Conservation (phyloP, 371 early-diverging fungal genomes). For the Mucor irregularis region DNA sequence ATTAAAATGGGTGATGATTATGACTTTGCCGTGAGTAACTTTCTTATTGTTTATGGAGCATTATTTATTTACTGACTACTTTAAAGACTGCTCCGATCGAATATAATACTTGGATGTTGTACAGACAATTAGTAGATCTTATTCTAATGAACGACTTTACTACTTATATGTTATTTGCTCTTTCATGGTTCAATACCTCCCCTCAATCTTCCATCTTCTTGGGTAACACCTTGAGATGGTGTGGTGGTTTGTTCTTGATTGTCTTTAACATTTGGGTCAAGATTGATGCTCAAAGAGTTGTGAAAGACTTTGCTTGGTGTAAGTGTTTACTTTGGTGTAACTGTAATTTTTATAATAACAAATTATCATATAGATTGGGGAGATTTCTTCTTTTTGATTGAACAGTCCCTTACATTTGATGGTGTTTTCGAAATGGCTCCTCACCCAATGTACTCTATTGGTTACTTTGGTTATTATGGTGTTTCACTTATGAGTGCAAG, state of each 20-base stretch:
- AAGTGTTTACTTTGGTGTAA: conserved; percentile 34
- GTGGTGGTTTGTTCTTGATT: conserved; percentile 78
- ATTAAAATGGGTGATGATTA: conserved; percentile 89
- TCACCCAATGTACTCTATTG: conserved; percentile 98
- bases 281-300: conserved; percentile 93
- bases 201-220: conserved; percentile 51
- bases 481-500: conserved; percentile 81
- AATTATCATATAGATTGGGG: conserved; percentile 81
- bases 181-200: conserved; percentile 67
- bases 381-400: conserved; percentile 95
- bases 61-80: not conserved
- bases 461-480: conserved; percentile 96
- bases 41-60: not conserved
- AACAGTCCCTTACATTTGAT: conserved; percentile 86
- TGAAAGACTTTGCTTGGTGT: conserved; percentile 98
- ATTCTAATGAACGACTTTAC: conserved; percentile 92
- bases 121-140: conserved; percentile 91
- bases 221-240: conserved; percentile 68
- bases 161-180: conserved; percentile 82
- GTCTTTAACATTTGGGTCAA: conserved; percentile 95
- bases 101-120: conserved; percentile 95
- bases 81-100: conserved; percentile 80
- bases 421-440: conserved; percentile 97
- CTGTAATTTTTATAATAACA: not conserved
- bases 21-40: conserved; percentile 62